Conservation (phyloP, 345 rosid species). For the Angophora floribunda region DNA sequence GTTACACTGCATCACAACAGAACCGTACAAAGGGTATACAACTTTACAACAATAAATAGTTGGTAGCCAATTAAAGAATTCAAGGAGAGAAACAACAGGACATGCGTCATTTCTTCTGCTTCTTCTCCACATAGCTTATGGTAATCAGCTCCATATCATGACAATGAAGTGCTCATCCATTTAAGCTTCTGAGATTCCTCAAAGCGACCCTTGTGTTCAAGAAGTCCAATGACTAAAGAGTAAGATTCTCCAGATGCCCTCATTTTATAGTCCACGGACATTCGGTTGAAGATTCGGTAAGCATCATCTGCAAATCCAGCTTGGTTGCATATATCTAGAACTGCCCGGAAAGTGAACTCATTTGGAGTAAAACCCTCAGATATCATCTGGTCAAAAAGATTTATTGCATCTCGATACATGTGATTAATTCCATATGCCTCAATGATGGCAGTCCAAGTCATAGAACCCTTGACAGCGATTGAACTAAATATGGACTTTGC, state of each 20-base stretch:
- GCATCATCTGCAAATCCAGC: slow-evolving; percentile 76
- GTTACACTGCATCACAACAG: neutral
- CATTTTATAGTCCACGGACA: slow-evolving; percentile 33
- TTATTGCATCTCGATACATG: slow-evolving; percentile 35
- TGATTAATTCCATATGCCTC: slow-evolving; percentile 48
- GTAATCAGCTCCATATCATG: neutral
- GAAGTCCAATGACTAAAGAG: slow-evolving; percentile 30
- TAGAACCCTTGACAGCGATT: slow-evolving; percentile 54
- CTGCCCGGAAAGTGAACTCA: slow-evolving; percentile 51
- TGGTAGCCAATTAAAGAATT: neutral
- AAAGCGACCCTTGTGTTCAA: slow-evolving; percentile 19
- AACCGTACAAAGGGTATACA: neutral
- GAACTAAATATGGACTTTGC: slow-evolving; percentile 47
- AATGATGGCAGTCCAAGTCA: slow-evolving; percentile 78
- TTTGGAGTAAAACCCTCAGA: slow-evolving; percentile 49
- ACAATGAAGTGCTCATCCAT: slow-evolving; percentile 5
- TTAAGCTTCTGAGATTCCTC: slow-evolving; percentile 38
- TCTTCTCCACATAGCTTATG: neutral
- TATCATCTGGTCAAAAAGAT: slow-evolving; percentile 50
- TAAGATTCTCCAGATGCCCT: slow-evolving; percentile 38
- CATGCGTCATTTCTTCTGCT: neutral
- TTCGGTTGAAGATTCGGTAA: slow-evolving; percentile 31
- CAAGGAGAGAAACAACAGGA: neutral
- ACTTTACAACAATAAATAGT: neutral
- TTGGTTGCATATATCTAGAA: slow-evolving; percentile 50